Conservation (phyloP, 441 rosid species). For the Rhodomyrtus psidioides region DNA sequence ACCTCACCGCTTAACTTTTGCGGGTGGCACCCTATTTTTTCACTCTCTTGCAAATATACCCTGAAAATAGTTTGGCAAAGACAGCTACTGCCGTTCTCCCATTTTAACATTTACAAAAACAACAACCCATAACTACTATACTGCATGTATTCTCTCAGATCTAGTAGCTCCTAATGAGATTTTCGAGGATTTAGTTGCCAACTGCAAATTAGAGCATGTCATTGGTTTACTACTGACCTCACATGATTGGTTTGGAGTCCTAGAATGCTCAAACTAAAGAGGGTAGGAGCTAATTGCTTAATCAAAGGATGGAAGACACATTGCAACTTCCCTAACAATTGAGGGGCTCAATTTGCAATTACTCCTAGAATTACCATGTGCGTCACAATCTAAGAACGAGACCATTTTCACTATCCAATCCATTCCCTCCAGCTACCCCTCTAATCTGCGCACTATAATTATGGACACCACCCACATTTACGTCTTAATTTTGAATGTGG, state of each 20-base stretch:
- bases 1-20: not conserved
- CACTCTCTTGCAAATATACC: not conserved
- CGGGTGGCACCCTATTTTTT: not conserved
- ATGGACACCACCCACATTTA: not conserved
- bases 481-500: not conserved
- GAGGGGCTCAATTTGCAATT: not conserved
- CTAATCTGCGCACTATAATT: not conserved
- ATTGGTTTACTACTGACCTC: not conserved
- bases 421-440: not conserved
- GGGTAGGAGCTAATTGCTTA: not conserved
- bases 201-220: not conserved
- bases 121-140: not conserved
- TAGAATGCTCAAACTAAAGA: not conserved
- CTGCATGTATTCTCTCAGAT: not conserved
- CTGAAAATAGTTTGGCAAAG: not conserved
- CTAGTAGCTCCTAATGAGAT: not conserved
- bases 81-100: not conserved
- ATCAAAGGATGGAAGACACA: not conserved
- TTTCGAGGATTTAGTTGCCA: not conserved
- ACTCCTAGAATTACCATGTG: not conserved
- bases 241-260: not conserved
- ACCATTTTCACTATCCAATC: not conserved
- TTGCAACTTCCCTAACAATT: not conserved
- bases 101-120: not conserved
- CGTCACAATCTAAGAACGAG: not conserved